Evolutionary conservation across 75 land plant species (phyloP).

Genomic region (Pseudotsuga menziesii): DNA sequence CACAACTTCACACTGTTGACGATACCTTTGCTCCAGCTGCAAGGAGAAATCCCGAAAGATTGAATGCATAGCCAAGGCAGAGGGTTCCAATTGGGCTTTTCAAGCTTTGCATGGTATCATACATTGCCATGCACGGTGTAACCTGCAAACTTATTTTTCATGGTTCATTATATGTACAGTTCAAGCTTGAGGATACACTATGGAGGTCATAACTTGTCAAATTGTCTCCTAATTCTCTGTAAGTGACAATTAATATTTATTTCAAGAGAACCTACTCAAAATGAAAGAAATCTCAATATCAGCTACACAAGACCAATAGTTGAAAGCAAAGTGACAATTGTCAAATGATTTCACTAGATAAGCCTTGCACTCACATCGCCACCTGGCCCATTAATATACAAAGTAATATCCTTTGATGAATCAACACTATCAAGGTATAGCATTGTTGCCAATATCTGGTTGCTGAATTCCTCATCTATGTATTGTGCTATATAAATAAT

Average conservation of each 20-base stretch:
- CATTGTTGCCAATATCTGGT: constrained; percentile 80
- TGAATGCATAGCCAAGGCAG: constrained; percentile 77
- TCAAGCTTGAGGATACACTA: not conserved
- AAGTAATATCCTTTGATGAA: constrained; percentile 47
- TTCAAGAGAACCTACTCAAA: not conserved
- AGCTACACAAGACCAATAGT: not conserved
- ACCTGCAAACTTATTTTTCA: constrained; percentile 36
- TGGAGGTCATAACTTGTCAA: not conserved
- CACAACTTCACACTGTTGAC: not conserved
- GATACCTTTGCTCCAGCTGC: constrained; percentile 92
- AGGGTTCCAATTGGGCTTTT: constrained; percentile 73
- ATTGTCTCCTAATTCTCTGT: not conserved
- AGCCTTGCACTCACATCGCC: constrained; percentile 74
- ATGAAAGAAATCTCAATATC: not conserved
- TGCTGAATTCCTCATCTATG: constrained; percentile 92
- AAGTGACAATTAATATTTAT: not conserved
- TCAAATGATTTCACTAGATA: not conserved
- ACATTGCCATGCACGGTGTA: constrained; percentile 80
- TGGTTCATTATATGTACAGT: no score
- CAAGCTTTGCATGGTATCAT: constrained; percentile 93
- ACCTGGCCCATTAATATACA: constrained; percentile 80
- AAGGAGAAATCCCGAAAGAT: constrained; percentile 84
- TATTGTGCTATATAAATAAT: constrained; percentile 79
- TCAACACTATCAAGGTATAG: constrained; percentile 89
- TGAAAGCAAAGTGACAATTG: not conserved